Percentiles rank a stretch among this genome's conserved stretches.
Evolutionary conservation across 805 yeast species (phyloP).

Genomic region (Starmerella powellii): DNA sequence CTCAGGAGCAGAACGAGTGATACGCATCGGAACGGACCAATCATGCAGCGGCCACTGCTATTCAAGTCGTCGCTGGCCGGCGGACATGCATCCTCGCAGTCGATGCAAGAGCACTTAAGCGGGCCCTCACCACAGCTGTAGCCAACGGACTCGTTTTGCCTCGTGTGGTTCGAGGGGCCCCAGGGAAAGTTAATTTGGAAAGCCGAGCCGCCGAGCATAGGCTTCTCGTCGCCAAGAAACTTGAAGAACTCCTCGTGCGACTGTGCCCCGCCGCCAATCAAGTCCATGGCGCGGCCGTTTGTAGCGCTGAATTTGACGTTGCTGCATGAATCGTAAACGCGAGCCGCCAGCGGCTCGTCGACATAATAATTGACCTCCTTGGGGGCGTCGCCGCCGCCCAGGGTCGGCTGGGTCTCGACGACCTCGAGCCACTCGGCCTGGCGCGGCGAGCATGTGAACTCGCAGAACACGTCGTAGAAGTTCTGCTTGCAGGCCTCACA

Average conservation of each 20-base stretch:
- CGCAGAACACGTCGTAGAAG: constrained; percentile 69
- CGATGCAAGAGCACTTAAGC: constrained; percentile 64
- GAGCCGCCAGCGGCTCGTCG: constrained; percentile 45
- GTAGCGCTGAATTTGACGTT: constrained; percentile 86
- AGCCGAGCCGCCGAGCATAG: constrained; percentile 87
- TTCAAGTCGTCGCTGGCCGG: constrained; percentile 7
- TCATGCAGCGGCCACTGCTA: constrained; percentile 34
- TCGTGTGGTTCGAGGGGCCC: constrained; percentile 23
- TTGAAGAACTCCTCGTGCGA: constrained; percentile 61
- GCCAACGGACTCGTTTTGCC: constrained; percentile 27
- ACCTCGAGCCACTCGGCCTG: constrained; percentile 67
- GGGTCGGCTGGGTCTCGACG: constrained; percentile 39
- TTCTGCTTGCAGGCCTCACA: constrained; percentile 90
- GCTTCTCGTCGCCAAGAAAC: constrained; percentile 90
- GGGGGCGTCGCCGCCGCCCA: constrained; percentile 47
- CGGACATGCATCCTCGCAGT: constrained; percentile 77
- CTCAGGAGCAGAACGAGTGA: constrained; percentile 48
- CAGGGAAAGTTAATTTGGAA: constrained; percentile 76
- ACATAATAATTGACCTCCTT: constrained; percentile 57
- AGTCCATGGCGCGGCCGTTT: constrained; percentile 91
- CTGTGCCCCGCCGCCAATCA: constrained; percentile 94
- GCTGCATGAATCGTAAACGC: constrained; percentile 72
- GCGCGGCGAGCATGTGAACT: constrained; percentile 79
- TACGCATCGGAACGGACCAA: constrained; percentile 60
- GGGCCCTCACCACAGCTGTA: constrained; percentile 47